A percentile compares a stretch with the other conserved stretches of the same genome.
phyloP scores from a whole-genome alignment of 768 basidiomycete species.

The Rhizopogon sp. region DNA sequence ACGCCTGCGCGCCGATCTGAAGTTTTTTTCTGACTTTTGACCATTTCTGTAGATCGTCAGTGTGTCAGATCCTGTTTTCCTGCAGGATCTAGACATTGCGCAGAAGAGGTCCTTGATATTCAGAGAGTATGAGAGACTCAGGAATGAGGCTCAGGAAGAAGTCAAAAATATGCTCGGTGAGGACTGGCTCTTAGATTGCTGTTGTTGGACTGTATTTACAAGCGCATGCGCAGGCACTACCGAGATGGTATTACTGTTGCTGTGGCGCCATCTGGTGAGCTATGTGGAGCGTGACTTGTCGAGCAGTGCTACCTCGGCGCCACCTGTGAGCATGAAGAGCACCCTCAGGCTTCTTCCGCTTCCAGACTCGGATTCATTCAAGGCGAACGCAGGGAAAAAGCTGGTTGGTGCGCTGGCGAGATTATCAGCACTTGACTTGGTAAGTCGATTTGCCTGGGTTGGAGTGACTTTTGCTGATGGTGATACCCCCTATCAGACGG shows the following conservation, averaged over 20 bases:
- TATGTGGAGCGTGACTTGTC: constrained; percentile 40
- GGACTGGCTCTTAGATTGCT: constrained; percentile 13
- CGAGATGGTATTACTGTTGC: constrained; percentile 75
- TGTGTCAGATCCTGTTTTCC: constrained; percentile 46
- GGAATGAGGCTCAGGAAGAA: constrained; percentile 33
- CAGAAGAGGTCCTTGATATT: constrained; percentile 68
- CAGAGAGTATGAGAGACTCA: constrained; percentile 51
- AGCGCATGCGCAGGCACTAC: constrained; percentile 43
- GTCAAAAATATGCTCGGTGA: constrained; percentile 55
- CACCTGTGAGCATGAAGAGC: constrained; percentile 33
- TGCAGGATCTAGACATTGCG: constrained; percentile 61
- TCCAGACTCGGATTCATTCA: constrained; percentile 55
- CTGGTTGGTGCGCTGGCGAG: constrained; percentile 52
- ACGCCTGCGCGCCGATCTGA: constrained; percentile 8
- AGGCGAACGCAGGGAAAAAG: constrained; percentile 48
- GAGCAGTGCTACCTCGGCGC: constrained; percentile 2
- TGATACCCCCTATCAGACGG: constrained; percentile 28
- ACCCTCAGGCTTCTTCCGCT: constrained; percentile 54
- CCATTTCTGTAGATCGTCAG: constrained; percentile 38
- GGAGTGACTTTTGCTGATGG: constrained; percentile 16
- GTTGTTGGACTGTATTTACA: neutral
- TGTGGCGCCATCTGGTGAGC: constrained; percentile 76
- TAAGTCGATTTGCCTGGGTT: constrained; percentile 21
- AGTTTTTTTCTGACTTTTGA: neutral
- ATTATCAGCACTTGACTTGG: constrained; percentile 48